Conservation (phyloP, 108 stramenopile species). For the Discostella pseudostelligera region DNA sequence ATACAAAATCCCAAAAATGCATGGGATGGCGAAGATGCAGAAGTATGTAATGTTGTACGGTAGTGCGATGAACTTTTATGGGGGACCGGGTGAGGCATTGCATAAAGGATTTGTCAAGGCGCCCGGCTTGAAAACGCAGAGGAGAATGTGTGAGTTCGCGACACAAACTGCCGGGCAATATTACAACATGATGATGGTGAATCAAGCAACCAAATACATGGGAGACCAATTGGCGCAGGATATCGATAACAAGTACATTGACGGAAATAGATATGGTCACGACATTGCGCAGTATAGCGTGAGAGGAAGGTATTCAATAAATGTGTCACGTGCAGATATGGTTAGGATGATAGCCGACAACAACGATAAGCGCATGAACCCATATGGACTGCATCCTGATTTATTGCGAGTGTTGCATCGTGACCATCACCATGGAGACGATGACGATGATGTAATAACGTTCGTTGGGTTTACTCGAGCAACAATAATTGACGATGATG, state of each 20-base stretch:
- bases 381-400: too few relatives aligned
- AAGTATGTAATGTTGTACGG: not conserved
- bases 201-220: not conserved
- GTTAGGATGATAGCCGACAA: too few relatives aligned
- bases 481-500: not conserved
- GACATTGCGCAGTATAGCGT: too few relatives aligned
- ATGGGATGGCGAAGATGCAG: conserved; percentile 1
- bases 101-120: conserved; percentile 3
- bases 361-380: too few relatives aligned
- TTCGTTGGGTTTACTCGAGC: not conserved
- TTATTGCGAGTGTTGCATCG: too few relatives aligned
- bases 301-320: too few relatives aligned
- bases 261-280: not conserved
- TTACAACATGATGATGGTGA: not conserved
- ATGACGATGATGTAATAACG: not conserved
- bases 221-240: not conserved
- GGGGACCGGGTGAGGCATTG: not conserved
- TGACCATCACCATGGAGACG: too few relatives aligned
- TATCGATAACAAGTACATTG: not conserved
- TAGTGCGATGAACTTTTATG: conserved; percentile 5
- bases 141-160: conserved; percentile 5
- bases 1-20: conserved; percentile 3
- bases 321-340: too few relatives aligned
- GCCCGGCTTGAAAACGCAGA: not conserved
- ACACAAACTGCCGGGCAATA: not conserved